Evolutionary conservation across 2,329 filamentous ascomycete genomes (phyloP), one percentile per base, ranked within the genome.

Genomic region (Myriangium duriaei): DNA sequence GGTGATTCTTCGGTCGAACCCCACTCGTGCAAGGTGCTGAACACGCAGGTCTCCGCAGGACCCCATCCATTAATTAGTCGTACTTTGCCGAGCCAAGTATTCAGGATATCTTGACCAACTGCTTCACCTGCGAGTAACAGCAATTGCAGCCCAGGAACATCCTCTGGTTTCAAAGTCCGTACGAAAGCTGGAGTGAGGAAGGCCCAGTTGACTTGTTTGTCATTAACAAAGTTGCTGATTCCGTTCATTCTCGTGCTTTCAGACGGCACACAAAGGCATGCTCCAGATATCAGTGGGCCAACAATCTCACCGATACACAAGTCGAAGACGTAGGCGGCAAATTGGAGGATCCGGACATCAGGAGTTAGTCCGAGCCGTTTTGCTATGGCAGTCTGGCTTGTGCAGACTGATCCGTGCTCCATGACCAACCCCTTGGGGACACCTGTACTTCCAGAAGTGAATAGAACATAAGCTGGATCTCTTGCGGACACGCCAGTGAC

Each of bases 1-100:
- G 21, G 21, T n/a, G 21, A 26, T n/a, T 26, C 21, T 7, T 26
- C 21, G 7, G n/a, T 7, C n/a, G 21, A 26, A 7, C n/a, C n/a
- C 21, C 14, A 26, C 1, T 39, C 47, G 14, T 57, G 38, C 12
- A n/a, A 42, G 34, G 21, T 26, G n/a, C 21, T 26, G 21, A 26
- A 26, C 7, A 26, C 21, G n/a, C 21, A 26, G 21, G 35, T 37
- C 15, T 37, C 35, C 6, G 35, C 35, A 4, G 35, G 35, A 2
- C 35, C 35, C 4, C 24, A 37, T n/a, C 35, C 29, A 13, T 37
- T 24, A 31, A 29, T 21, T 10, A 37, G 28, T 11, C 18, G 15
- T 9, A 37, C 26, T 30, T 11, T 11, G 11, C 18, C n/a, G 2
- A n/a, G 1, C 35, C 35, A 37, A 24, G 26, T 18, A 14, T 37